These are phyloP conservation scores for Tubosaeta sp. DNA, from an alignment of 768 basidiomycete species.

Conservation along the genomic window DNA sequence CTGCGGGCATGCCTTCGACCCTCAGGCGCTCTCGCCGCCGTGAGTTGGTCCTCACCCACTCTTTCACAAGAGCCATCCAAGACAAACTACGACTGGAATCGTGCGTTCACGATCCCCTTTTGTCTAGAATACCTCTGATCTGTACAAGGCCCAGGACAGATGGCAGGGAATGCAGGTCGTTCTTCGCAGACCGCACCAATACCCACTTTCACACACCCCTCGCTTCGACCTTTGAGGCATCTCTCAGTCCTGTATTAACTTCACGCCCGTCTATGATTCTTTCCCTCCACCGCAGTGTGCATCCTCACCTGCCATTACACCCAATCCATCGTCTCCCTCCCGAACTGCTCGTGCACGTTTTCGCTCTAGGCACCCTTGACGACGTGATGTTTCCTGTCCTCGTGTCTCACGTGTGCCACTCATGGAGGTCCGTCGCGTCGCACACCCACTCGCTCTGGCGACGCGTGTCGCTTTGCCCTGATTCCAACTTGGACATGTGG, in stretches of 20 bases:
- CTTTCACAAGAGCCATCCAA: slow-evolving; percentile 46
- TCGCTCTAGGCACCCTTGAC: slow-evolving; percentile 54
- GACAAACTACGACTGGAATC: slow-evolving; percentile 33
- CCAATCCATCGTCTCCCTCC: slow-evolving; percentile 55
- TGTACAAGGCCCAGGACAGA: slow-evolving; percentile 14
- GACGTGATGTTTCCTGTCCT: slow-evolving; percentile 54
- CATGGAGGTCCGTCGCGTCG: slow-evolving; percentile 60
- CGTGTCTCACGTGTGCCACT: slow-evolving; percentile 65
- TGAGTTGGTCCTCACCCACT: slow-evolving; percentile 45
- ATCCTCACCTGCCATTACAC: slow-evolving; percentile 34
- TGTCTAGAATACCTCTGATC: slow-evolving; percentile 3
- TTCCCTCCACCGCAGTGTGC: slow-evolving; percentile 22
- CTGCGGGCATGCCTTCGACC: slow-evolving; percentile 36
- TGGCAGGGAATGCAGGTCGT: slow-evolving; percentile 16
- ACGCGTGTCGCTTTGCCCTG: slow-evolving; percentile 46
- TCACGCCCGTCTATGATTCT: slow-evolving; percentile 27
- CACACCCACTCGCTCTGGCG: slow-evolving; percentile 64
- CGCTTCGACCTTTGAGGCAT: slow-evolving; percentile 15
- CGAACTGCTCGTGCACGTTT: slow-evolving; percentile 63
- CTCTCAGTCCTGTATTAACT: slow-evolving; percentile 12
- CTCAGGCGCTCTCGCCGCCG: slow-evolving; percentile 46
- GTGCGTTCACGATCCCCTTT: slow-evolving; percentile 22
- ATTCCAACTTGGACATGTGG: slow-evolving; percentile 51
- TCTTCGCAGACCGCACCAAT: slow-evolving; percentile 22
- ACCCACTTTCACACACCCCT: slow-evolving; percentile 9